Conservation (phyloP, 768 basidiomycete genomes). For the Agrocybe pediades region DNA sequence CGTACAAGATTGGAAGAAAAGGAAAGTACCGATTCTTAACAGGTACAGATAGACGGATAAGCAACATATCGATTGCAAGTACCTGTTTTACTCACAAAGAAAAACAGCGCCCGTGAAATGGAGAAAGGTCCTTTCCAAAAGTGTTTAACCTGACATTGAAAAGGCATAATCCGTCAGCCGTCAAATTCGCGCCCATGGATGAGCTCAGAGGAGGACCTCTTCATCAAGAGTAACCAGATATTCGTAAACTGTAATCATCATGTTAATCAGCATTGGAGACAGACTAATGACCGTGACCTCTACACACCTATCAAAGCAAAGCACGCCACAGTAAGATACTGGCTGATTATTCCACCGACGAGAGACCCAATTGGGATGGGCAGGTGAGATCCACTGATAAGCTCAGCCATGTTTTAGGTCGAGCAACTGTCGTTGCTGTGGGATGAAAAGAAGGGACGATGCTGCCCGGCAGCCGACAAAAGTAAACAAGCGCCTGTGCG, state of each 20-base stretch:
- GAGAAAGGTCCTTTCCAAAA: slow-evolving; percentile 42
- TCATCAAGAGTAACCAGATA: slow-evolving; percentile 38
- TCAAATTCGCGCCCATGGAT: background rate
- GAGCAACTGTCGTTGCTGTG: too few relatives aligned
- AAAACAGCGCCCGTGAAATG: slow-evolving; percentile 36
- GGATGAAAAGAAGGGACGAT: too few relatives aligned
- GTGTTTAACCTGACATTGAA: slow-evolving; percentile 35
- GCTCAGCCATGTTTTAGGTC: too few relatives aligned
- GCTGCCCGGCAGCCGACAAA: too few relatives aligned
- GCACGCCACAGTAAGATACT: slow-evolving; percentile 4
- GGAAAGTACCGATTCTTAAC: slow-evolving; percentile 21
- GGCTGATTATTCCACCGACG: background rate
- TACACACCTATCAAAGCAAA: slow-evolving; percentile 15
- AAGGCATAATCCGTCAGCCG: background rate
- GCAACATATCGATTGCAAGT: background rate
- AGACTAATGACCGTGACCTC: background rate
- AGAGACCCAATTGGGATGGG: background rate
- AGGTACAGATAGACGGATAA: background rate
- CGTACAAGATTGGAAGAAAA: slow-evolving; percentile 10
- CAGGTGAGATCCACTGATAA: too few relatives aligned
- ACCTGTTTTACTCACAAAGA: slow-evolving; percentile 27
- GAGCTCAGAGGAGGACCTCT: slow-evolving; percentile 26
- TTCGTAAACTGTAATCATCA: slow-evolving; percentile 38
- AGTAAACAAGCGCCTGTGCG: too few relatives aligned
- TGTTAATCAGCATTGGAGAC: background rate